These are phyloP conservation scores for Phtheirospermum japonicum DNA, from an alignment of 257 asterid species.

Conservation along the genomic window DNA sequence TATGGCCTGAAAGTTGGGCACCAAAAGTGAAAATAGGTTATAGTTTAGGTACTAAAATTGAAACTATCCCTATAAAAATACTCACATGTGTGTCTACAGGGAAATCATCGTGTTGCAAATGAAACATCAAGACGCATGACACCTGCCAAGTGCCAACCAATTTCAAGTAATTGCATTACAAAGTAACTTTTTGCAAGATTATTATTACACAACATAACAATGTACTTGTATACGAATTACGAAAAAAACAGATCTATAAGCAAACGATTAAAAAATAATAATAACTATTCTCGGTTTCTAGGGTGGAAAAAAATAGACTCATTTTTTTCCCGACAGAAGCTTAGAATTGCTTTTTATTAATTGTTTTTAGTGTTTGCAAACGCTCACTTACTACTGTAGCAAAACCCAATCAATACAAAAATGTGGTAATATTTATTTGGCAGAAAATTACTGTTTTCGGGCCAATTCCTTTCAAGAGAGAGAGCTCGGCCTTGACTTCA, in stretches of 20 bases:
- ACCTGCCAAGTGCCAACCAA: slow-evolving; percentile 47
- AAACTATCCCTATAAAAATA: background rate
- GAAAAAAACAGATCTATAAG: background rate
- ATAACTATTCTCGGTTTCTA: background rate
- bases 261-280: too few species aligned
- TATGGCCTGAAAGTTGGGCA: too few species aligned
- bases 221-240: background rate
- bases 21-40: background rate
- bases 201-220: slow-evolving; percentile 4
- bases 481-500: slow-evolving; percentile 75
- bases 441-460: slow-evolving; percentile 70
- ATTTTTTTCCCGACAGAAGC: background rate
- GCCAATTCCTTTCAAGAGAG: slow-evolving; percentile 76
- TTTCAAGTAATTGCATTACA: slow-evolving; percentile 24
- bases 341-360: background rate
- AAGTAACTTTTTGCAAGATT: slow-evolving; percentile 8
- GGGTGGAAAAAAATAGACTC: background rate
- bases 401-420: slow-evolving; percentile 7
- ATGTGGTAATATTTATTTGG: background rate
- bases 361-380: too few species aligned
- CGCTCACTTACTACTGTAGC: background rate
- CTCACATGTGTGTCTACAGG: slow-evolving; percentile 92
- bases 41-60: background rate
- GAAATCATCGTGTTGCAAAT: slow-evolving; percentile 78
- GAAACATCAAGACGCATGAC: slow-evolving; percentile 85